A percentile compares a stretch with the other conserved stretches of the same genome.
phyloP scores from a whole-genome alignment of 192 early-diverging fungal species.

The Fimicolochytrium jonesii region DNA sequence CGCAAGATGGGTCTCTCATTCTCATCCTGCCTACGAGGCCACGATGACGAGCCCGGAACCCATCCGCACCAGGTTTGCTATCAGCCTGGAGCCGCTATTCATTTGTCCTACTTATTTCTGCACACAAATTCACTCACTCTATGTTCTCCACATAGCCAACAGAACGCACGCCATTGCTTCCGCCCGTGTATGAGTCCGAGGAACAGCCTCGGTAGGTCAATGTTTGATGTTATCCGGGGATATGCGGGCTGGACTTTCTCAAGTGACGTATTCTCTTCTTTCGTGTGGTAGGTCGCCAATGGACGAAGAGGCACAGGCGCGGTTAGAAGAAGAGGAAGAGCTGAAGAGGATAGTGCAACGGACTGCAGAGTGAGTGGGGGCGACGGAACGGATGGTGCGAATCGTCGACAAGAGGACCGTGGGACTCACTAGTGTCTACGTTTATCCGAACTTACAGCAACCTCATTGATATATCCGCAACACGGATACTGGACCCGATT shows the following conservation, averaged over 20 bases:
- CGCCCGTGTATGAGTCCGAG: background rate
- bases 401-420: background rate
- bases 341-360: conserved; percentile 36
- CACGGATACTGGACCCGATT: conserved; percentile 37
- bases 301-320: conserved; percentile 1
- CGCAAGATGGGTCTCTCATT: too few relatives aligned
- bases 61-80: too few relatives aligned
- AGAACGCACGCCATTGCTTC: conserved; percentile 5
- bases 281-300: background rate
- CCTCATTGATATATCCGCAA: conserved; percentile 41
- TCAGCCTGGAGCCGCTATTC: too few relatives aligned
- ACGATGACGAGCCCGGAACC: too few relatives aligned
- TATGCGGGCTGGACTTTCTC: background rate
- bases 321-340: conserved; percentile 28
- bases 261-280: background rate
- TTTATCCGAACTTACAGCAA: conserved; percentile 27
- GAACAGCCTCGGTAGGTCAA: background rate
- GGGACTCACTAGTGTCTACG: too few relatives aligned
- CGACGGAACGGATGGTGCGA: background rate
- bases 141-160: too few relatives aligned
- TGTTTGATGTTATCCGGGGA: background rate
- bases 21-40: too few relatives aligned
- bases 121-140: too few relatives aligned
- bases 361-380: conserved; percentile 34
- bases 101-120: too few relatives aligned